Percentiles rank a stretch among this genome's conserved stretches.
These are phyloP conservation scores for Thalia dealbata DNA, from an alignment of 176 grass and related monocot genomes.

Conservation along the genomic window DNA sequence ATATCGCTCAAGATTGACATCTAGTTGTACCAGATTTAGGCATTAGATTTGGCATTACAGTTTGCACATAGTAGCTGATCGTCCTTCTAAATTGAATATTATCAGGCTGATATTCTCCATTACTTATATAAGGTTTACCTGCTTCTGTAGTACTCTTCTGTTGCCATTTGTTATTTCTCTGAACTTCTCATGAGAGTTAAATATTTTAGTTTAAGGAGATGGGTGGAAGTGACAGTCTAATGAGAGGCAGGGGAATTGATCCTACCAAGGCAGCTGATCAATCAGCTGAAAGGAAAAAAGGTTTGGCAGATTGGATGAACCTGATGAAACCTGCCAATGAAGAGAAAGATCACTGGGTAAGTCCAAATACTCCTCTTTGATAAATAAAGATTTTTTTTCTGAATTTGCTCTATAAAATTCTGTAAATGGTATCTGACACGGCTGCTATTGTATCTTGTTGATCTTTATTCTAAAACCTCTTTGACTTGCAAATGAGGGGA, in stretches of 20 bases:
- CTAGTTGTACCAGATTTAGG: no score
- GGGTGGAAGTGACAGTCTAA: constrained; percentile 47
- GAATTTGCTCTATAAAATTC: not conserved
- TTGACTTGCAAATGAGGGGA: not conserved
- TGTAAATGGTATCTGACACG: no score
- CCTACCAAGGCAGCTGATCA: constrained; percentile 50
- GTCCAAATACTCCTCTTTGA: constrained; percentile 5
- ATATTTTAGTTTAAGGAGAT: constrained; percentile 76
- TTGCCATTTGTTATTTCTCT: no score
- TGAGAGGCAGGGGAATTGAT: constrained; percentile 50
- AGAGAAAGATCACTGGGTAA: constrained; percentile 99
- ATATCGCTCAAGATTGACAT: no score
- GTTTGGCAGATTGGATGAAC: constrained; percentile 80
- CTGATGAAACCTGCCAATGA: constrained; percentile 78
- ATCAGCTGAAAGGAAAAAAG: constrained; percentile 65
- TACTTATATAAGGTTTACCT: no score
- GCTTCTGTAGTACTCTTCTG: no score
- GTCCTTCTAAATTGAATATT: no score
- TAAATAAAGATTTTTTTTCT: constrained; percentile 4
- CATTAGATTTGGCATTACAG: no score
- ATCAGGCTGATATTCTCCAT: no score
- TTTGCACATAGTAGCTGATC: no score
- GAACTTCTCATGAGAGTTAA: not conserved
- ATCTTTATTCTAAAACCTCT: not conserved
- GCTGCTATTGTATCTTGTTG: not conserved